Base-by-base conservation (phyloP, 2,329 filamentous ascomycete species). In the Coniochaeta sp. region DNA sequence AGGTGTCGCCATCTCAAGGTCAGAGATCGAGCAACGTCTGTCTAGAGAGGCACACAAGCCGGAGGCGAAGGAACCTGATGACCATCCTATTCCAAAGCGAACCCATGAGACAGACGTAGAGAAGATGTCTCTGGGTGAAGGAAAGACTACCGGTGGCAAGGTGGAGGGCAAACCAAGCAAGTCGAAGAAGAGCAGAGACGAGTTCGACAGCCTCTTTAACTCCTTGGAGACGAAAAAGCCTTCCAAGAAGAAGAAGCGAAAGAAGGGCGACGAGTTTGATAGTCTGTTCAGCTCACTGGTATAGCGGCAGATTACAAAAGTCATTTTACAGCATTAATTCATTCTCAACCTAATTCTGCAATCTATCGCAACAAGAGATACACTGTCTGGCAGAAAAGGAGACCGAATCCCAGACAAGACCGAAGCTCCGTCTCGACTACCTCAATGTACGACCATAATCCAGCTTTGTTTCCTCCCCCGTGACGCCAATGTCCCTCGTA, bases 131-230 rank as follows among this genome's bases (percentile, higher is more conserved):
- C 9, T n/a, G 22, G 22, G n/a, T 14, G 26, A 28, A 17, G 22
- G 22, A 24, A 17, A 2, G 10, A 52, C 3, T 14, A 52, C 47
- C 17, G 73, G 66, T 78, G 2, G 24, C 22, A n/a, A 77, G 67
- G 80, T 75, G 64, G 79, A 75, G 65, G 76, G 76, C 60, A 77
- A 73, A 28, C 12, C 47, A 62, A 79, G 75, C 62, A 61, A 54
- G 55, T 71, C 69, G 60, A 75, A 77, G 60, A 52, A 60, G 12
- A 42, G 52, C 8, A 84, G 32, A 28, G 61, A 91, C 69, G 86
- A 83, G 28, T 88, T 91, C 57, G 88, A 91, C 63, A 85, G 85
- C 68, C 72, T 91, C 24, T 93, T 92, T 68, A 79, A 78, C 59
- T 80, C 81, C 16, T 69, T 89, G n/a, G 32, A 59, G 10, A 58